phyloP scores from a whole-genome alignment of 2,329 filamentous ascomycete genomes.

The Apiospora koreana region DNA sequence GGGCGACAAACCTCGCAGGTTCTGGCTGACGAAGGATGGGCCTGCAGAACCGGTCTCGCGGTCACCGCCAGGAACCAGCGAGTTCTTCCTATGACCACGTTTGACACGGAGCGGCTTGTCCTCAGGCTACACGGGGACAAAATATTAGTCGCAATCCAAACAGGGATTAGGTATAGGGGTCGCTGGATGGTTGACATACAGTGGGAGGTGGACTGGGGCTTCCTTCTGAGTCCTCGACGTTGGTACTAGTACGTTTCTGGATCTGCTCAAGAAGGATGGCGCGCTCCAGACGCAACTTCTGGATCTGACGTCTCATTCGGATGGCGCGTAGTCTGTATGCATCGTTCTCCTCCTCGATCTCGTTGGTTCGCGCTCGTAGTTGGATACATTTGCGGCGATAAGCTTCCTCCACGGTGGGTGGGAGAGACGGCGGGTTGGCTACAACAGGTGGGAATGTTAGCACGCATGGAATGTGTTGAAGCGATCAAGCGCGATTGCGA shows the following conservation, averaged over 20 bases:
- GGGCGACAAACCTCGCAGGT: constrained; percentile 47
- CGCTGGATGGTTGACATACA: constrained; percentile 46
- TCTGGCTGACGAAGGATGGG: constrained; percentile 49
- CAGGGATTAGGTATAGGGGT: constrained; percentile 6
- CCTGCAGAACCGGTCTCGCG: constrained; percentile 36
- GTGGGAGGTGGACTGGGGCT: constrained; percentile 80
- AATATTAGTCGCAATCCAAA: constrained; percentile 19
- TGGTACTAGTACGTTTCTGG: constrained; percentile 71
- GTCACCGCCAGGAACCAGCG: constrained; percentile 47
- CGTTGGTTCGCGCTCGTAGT: constrained; percentile 85
- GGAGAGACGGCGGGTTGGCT: constrained; percentile 62
- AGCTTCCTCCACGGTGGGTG: constrained; percentile 91
- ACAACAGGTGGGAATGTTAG: constrained; percentile 27
- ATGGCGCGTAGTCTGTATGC: constrained; percentile 75
- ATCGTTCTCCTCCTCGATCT: constrained; percentile 91
- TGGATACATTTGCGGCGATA: constrained; percentile 97
- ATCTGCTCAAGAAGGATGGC: constrained; percentile 75
- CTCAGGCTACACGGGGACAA: constrained; percentile 58
- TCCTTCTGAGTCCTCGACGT: constrained; percentile 76
- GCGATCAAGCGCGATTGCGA: background rate
- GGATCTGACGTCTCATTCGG: constrained; percentile 80
- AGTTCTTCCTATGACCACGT: constrained; percentile 67
- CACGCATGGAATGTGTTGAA: constrained; percentile 33
- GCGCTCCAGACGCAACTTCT: constrained; percentile 88
- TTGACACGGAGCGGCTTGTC: constrained; percentile 77